These are phyloP conservation scores for Russula abietina DNA, from an alignment of 768 basidiomycete genomes.

Conservation along the genomic window DNA sequence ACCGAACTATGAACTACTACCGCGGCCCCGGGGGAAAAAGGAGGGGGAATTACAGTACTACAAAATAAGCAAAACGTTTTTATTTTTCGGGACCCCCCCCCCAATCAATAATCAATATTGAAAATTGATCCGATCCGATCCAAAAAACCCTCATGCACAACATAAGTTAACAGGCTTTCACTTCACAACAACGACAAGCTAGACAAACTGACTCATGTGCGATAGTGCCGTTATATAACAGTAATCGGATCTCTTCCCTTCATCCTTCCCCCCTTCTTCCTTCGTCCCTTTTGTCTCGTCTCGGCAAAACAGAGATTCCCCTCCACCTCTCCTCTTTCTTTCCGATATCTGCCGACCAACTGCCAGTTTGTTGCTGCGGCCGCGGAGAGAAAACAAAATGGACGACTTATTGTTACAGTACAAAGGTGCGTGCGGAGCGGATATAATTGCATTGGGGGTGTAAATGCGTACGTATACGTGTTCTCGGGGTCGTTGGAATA, in stretches of 20 bases:
- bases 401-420: neutral
- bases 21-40: too few species aligned
- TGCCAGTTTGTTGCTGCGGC: neutral
- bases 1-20: too few species aligned
- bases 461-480: neutral
- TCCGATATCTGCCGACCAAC: neutral
- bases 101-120: too few species aligned
- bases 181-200: too few species aligned
- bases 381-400: neutral
- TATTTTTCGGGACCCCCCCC: too few species aligned
- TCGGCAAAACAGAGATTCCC: neutral
- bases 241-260: too few species aligned
- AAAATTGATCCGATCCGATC: too few species aligned
- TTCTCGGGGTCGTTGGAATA: neutral
- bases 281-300: neutral
- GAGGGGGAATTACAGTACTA: too few species aligned
- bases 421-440: neutral
- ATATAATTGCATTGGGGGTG: neutral
- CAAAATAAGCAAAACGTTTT: too few species aligned
- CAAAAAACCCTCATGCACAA: too few species aligned
- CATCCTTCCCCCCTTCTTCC: too few species aligned
- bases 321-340: neutral
- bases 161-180: too few species aligned
- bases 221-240: neutral
- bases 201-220: neutral